These are phyloP conservation scores for Calocera viscosa DNA, from an alignment of 768 basidiomycete species.

Conservation along the genomic window DNA sequence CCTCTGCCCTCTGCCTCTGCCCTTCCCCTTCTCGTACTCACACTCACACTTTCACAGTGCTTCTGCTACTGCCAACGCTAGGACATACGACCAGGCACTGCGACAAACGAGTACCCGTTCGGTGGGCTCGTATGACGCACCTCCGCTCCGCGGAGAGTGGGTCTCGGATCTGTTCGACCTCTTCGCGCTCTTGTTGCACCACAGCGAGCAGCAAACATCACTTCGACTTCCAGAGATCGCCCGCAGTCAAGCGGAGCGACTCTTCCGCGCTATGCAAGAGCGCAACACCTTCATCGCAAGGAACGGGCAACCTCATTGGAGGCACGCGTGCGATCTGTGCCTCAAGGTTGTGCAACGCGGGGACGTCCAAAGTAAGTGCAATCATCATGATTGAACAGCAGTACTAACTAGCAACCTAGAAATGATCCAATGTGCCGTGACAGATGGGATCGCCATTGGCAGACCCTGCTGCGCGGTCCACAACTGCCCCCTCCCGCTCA, in stretches of 20 bases:
- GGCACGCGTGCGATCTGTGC: slow-evolving; percentile 26
- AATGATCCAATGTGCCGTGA: slow-evolving; percentile 10
- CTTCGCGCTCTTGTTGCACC: slow-evolving; percentile 20
- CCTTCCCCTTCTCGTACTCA: background rate
- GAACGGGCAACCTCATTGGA: slow-evolving; percentile 25
- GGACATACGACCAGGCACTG: slow-evolving; percentile 23
- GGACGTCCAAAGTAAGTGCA: slow-evolving; percentile 10
- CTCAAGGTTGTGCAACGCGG: slow-evolving; percentile 16
- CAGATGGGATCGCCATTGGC: slow-evolving; percentile 5
- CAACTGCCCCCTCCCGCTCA: background rate
- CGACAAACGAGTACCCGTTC: background rate
- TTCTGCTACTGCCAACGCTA: slow-evolving; percentile 25
- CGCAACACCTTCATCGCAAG: slow-evolving; percentile 23
- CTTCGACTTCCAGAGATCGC: slow-evolving; percentile 20
- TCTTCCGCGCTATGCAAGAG: slow-evolving; percentile 19
- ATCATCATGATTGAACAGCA: slow-evolving; percentile 3
- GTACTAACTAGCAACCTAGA: background rate
- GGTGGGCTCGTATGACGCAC: slow-evolving; percentile 9
- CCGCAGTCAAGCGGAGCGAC: slow-evolving; percentile 17
- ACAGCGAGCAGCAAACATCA: slow-evolving; percentile 6
- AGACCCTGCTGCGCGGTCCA: background rate
- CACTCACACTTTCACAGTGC: slow-evolving; percentile 13
- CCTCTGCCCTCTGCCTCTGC: no score
- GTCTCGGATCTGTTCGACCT: slow-evolving; percentile 25
- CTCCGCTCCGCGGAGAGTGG: slow-evolving; percentile 18